A percentile compares a stretch with the other conserved stretches of the same genome.
Conservation (phyloP, 2,329 filamentous ascomycete genomes). For the Aspergillus fumigatus region DNA sequence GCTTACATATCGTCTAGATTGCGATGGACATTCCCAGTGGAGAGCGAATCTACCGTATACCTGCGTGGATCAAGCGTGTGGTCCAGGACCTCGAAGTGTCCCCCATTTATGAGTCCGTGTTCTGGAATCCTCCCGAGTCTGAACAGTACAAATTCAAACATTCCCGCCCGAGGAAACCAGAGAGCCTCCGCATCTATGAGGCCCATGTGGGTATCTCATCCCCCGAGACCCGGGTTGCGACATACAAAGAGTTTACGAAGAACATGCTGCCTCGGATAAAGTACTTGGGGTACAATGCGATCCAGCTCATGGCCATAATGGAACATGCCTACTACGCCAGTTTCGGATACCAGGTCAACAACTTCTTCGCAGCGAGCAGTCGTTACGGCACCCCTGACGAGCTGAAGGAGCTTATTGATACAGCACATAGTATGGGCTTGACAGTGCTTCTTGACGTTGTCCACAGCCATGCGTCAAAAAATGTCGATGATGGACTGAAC, state of each 20-base stretch:
- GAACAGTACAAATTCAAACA: slow-evolving; percentile 85
- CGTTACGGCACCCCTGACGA: slow-evolving; percentile 92
- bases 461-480: slow-evolving; percentile 97
- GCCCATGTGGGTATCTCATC: slow-evolving; percentile 98
- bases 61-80: slow-evolving; percentile 95
- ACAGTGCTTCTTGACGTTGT: slow-evolving; percentile 92
- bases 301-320: slow-evolving; percentile 99
- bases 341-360: slow-evolving; percentile 98
- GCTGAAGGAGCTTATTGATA: slow-evolving; percentile 93
- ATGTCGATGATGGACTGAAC: slow-evolving; percentile 90
- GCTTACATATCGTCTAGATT: slow-evolving; percentile 52
- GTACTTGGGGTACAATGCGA: slow-evolving; percentile 88
- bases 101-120: slow-evolving; percentile 87
- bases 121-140: slow-evolving; percentile 84
- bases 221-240: slow-evolving; percentile 80
- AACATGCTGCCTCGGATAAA: slow-evolving; percentile 91
- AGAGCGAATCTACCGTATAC: slow-evolving; percentile 79
- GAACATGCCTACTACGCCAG: slow-evolving; percentile 99
- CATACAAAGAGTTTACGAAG: slow-evolving; percentile 94
- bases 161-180: slow-evolving; percentile 72
- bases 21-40: slow-evolving; percentile 75
- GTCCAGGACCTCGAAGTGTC: slow-evolving; percentile 89
- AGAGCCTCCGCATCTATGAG: slow-evolving; percentile 89
- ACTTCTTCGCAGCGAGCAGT: slow-evolving; percentile 96
- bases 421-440: slow-evolving; percentile 84